A percentile compares a stretch with the other conserved stretches of the same genome.
phyloP scores from a whole-genome alignment of 2,329 filamentous ascomycete species.

The Boeremia lycopersici region DNA sequence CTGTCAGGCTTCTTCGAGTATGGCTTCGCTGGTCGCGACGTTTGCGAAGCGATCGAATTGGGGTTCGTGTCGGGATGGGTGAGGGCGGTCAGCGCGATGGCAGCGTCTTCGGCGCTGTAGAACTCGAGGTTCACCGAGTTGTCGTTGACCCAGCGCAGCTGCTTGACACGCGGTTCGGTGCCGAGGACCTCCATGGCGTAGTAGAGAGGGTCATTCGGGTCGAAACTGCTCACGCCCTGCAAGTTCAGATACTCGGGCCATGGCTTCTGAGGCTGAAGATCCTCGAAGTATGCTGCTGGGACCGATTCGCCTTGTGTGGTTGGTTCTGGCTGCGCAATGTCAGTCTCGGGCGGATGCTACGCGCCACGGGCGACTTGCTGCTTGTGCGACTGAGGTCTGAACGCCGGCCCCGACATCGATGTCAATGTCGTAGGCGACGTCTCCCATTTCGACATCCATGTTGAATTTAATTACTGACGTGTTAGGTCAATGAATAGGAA shows the following conservation, averaged over 20 bases:
- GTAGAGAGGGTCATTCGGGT: constrained; percentile 76
- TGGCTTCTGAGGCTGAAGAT: constrained; percentile 35
- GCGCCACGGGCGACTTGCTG: constrained; percentile 21
- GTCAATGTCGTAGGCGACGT: constrained; percentile 47
- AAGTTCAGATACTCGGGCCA: constrained; percentile 77
- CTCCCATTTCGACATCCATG: constrained; percentile 45
- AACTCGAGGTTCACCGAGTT: constrained; percentile 87
- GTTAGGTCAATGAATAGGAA: constrained; percentile 7
- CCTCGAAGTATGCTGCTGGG: constrained; percentile 44
- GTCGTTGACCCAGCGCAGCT: constrained; percentile 94
- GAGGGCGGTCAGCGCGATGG: constrained; percentile 60
- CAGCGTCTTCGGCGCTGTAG: constrained; percentile 59
- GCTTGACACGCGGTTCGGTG: constrained; percentile 58
- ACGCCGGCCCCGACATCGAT: constrained; percentile 37
- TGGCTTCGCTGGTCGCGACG: constrained; percentile 70
- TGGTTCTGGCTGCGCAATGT: constrained; percentile 11
- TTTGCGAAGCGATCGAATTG: constrained; percentile 58
- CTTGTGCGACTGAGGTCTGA: constrained; percentile 25
- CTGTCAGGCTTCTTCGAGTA: constrained; percentile 71
- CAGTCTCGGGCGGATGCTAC: constrained; percentile 4
- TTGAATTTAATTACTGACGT: constrained; percentile 19
- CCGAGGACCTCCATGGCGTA: constrained; percentile 73
- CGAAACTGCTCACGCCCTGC: constrained; percentile 80
- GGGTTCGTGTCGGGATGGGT: constrained; percentile 55
- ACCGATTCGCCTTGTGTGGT: constrained; percentile 23